phyloP scores from a whole-genome alignment of 208 protist species.

The Crithidia brevicula region DNA sequence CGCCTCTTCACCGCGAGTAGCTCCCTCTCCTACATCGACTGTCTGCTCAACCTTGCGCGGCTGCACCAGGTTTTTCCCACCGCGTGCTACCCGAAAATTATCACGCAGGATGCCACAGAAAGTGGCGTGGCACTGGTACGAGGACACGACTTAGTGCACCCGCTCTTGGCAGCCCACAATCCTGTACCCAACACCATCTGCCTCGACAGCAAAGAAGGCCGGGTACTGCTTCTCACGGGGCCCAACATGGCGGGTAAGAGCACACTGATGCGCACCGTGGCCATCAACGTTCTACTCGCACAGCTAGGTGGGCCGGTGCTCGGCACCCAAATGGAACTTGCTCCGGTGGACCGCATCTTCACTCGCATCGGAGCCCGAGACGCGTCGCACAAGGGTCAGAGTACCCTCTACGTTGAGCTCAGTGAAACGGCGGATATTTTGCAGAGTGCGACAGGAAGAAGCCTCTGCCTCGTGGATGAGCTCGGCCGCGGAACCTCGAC shows the following conservation, averaged over 20 bases:
- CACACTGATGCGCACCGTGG: conserved; percentile 96
- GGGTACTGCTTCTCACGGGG: conserved; percentile 95
- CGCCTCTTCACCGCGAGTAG: conserved; percentile 56
- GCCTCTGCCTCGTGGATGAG: conserved; percentile 98
- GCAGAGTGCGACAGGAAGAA: conserved; percentile 85
- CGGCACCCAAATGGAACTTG: conserved; percentile 61
- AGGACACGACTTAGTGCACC: conserved; percentile 40
- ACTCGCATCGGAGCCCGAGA: conserved; percentile 98
- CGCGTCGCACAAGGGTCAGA: conserved; percentile 96
- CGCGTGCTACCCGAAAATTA: conserved; percentile 33
- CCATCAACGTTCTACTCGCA: conserved; percentile 94
- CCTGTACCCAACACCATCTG: conserved; percentile 75
- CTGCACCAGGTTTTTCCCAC: conserved; percentile 35
- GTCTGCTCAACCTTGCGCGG: conserved; percentile 67
- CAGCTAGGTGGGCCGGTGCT: conserved; percentile 97
- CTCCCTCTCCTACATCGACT: conserved; percentile 85
- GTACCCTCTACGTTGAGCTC: conserved; percentile 98
- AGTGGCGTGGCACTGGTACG: conserved; percentile 19
- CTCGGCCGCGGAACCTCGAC: conserved; percentile 98
- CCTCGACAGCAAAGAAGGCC: conserved; percentile 81
- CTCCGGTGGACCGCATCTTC: conserved; percentile 96
- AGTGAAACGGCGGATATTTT: conserved; percentile 92
- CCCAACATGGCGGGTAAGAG: conserved; percentile 99
- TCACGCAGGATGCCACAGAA: background rate
- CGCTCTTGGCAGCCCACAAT: conserved; percentile 28